Evolutionary conservation across 306 rosid genomes (phyloP).

Genomic region (Vicia sativa): DNA sequence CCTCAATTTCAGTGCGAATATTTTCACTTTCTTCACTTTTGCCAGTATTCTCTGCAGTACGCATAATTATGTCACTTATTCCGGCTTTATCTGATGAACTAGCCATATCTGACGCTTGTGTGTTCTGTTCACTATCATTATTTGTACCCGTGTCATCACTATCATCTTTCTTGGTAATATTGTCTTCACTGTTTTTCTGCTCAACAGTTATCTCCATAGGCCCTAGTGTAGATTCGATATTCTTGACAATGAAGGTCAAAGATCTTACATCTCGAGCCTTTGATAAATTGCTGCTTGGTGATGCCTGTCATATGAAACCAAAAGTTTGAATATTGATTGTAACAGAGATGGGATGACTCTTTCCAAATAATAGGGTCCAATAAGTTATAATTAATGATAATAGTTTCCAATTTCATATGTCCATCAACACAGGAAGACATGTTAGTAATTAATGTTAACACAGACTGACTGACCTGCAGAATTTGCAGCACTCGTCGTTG

Average conservation of each 20-base stretch:
- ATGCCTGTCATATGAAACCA: not conserved
- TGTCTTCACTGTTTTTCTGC: constrained; percentile 19
- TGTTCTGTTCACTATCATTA: constrained; percentile 4
- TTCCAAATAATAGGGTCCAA: not conserved
- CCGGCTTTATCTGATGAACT: constrained; percentile 34
- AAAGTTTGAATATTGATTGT: too few relatives aligned
- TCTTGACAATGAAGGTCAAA: constrained; percentile 56
- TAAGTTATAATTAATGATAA: not conserved
- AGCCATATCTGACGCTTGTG: constrained; percentile 14
- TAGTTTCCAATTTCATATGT: constrained; percentile 12
- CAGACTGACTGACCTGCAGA: constrained; percentile 57
- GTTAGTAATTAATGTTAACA: too few relatives aligned
- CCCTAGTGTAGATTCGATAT: constrained; percentile 60
- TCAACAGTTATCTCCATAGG: constrained; percentile 40
- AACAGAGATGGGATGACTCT: too few relatives aligned
- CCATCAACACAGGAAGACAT: not conserved
- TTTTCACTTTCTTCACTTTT: constrained; percentile 28
- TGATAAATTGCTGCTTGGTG: constrained; percentile 46
- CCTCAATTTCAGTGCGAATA: constrained; percentile 12
- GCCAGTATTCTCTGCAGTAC: constrained; percentile 19
- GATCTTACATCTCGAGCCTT: constrained; percentile 67
- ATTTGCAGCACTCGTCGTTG: constrained; percentile 56
- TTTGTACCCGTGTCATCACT: constrained; percentile 14
- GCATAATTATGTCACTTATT: not conserved
- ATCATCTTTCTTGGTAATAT: constrained; percentile 7